Base-by-base conservation (phyloP, 139 green algal species). In the Eudorina sp. region DNA sequence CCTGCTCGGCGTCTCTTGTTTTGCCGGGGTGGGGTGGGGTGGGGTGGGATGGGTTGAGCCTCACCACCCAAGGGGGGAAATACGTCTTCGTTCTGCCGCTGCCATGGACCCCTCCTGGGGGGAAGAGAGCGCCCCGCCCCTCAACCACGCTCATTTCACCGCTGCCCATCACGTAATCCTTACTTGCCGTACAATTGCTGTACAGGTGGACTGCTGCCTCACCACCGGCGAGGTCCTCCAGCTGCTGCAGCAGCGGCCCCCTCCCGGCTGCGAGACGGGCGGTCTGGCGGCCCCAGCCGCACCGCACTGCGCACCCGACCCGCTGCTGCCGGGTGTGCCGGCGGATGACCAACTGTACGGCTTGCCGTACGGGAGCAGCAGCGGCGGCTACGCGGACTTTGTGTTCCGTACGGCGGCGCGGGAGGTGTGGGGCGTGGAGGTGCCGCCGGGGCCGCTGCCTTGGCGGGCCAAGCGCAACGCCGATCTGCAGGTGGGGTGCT, bases 141-240 rank as follows among this genome's bases (percentile, higher is more conserved):
- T n/a, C n/a, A n/a, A n/a, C n/a, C n/a, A n/a, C n/a, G n/a, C n/a
- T n/a, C n/a, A n/a, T n/a, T n/a, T n/a, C n/a, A n/a, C n/a, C n/a
- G n/a, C n/a, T n/a, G n/a, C n/a, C n/a, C n/a, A n/a, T n/a, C n/a
- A n/a, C n/a, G n/a, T n/a, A n/a, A n/a, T n/a, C n/a, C n/a, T n/a
- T n/a, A n/a, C n/a, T n/a, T n/a, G n/a, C n/a, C n/a, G 29, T 27
- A 11, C 55, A 25, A 66, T 11, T 66, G 23, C 7, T 66, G 4
- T 66, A 25, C 48, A 99, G 89, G 94, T 96, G 3, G 98, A 99
- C 95, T 97, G 92, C 62, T 97, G 98, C 60, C 92, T 99, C 53
- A 97, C 97, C 5, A 99, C 97, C 5, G 88, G 77, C 3, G 96
- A 99, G 88, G 69, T 99, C 58, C 92, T 95, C 64, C 90, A 96